Evolutionary conservation across 768 basidiomycete species (phyloP).

Genomic region (Antrodiella citrinella): DNA sequence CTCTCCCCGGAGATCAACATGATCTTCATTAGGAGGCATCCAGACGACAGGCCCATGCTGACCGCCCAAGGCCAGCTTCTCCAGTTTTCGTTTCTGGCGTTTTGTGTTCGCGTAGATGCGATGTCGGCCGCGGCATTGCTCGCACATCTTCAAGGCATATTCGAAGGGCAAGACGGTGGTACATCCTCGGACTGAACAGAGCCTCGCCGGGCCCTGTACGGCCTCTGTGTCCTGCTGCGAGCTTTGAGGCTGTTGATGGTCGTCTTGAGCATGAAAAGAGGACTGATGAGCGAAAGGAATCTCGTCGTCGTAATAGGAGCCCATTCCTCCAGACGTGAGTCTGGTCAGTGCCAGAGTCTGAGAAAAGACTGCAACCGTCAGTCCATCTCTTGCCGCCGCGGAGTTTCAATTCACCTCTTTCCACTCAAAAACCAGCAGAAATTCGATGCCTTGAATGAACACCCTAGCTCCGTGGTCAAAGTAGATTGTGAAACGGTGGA

Average conservation of each 20-base stretch:
- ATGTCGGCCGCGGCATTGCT: constrained; percentile 40
- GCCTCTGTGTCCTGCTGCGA: not conserved
- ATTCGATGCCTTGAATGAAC: too few relatives aligned
- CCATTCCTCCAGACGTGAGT: too few relatives aligned
- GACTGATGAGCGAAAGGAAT: too few relatives aligned
- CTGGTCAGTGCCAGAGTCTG: too few relatives aligned
- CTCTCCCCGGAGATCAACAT: too few relatives aligned
- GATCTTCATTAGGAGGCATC: constrained; percentile 18
- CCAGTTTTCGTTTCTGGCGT: constrained; percentile 39
- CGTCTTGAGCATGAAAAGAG: not conserved
- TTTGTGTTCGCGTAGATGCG: constrained; percentile 45
- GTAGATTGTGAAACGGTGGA: too few relatives aligned
- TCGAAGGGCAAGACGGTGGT: constrained; percentile 21
- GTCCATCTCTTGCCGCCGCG: too few relatives aligned
- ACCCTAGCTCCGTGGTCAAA: too few relatives aligned
- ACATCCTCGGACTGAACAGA: constrained; percentile 41
- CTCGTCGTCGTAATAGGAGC: too few relatives aligned
- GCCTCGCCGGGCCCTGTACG: not conserved
- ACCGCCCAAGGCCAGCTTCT: constrained; percentile 32
- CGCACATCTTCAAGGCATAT: constrained; percentile 43
- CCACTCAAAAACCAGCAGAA: too few relatives aligned
- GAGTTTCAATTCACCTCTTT: too few relatives aligned
- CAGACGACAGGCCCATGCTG: constrained; percentile 16
- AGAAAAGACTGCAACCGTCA: too few relatives aligned
- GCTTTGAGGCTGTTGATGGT: not conserved